phyloP scores from a whole-genome alignment of 441 rosid genomes.

The Euphorbia schlechtendalii region DNA sequence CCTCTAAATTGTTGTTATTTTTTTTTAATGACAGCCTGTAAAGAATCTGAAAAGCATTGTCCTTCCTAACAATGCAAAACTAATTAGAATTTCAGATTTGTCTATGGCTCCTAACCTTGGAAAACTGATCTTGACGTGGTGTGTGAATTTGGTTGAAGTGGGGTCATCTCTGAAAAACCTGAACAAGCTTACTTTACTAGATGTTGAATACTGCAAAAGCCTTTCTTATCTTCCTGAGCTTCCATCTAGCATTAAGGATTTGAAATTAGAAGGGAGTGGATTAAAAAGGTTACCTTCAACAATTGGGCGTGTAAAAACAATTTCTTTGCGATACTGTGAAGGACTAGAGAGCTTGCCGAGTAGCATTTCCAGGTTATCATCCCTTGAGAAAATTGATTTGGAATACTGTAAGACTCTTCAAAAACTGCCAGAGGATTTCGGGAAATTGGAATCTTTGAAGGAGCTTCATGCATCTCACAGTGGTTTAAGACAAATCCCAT shows the following conservation, averaged over 20 bases:
- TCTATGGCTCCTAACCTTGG: not conserved
- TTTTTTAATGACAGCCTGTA: not conserved
- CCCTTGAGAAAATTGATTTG: not conserved
- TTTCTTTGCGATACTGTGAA: no score
- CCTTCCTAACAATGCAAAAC: no score
- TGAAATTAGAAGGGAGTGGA: not conserved
- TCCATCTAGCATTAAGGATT: not conserved
- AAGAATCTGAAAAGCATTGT: not conserved
- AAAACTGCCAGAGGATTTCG: not conserved
- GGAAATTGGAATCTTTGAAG: not conserved
- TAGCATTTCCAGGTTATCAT: not conserved
- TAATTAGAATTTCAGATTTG: not conserved
- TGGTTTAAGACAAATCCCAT: not conserved
- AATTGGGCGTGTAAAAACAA: not conserved
- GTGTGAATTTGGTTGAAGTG: not conserved
- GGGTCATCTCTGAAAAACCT: not conserved
- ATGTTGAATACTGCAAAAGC: not conserved
- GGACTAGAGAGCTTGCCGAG: not conserved
- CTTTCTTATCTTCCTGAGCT: not conserved
- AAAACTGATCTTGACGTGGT: not conserved
- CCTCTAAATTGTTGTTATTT: no score
- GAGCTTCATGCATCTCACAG: not conserved
- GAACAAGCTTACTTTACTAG: not conserved
- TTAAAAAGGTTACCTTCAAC: not conserved
- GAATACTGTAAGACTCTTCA: not conserved